Conservation (phyloP, 148 eudicot species). For the Cornus suecica region DNA sequence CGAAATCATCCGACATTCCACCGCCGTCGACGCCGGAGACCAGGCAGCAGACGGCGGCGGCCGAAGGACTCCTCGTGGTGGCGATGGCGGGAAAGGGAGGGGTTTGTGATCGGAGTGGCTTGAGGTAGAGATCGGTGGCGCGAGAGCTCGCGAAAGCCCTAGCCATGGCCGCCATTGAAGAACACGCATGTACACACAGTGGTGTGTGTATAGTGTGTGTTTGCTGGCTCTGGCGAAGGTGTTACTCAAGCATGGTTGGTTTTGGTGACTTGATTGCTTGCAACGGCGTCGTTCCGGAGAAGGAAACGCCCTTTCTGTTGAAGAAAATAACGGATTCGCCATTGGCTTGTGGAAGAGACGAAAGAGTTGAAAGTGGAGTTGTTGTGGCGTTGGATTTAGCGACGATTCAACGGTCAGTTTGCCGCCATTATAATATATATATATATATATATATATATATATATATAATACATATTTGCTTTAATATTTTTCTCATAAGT, state of each 20-base stretch:
- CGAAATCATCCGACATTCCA: constrained; percentile 60
- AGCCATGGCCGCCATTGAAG: constrained; percentile 49
- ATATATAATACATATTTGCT: no score
- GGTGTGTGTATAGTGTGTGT: neutral
- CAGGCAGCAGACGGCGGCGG: constrained; percentile 36
- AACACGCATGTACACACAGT: neutral
- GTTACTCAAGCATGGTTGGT: constrained; percentile 8
- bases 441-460: no score
- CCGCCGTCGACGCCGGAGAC: constrained; percentile 72
- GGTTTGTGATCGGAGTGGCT: constrained; percentile 29
- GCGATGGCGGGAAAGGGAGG: constrained; percentile 18
- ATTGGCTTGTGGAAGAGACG: neutral
- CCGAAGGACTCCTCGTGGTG: constrained; percentile 10
- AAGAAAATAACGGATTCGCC: constrained; percentile 25
- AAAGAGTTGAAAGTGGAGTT: neutral
- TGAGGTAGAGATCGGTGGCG: constrained; percentile 28
- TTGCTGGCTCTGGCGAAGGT: constrained; percentile 10
- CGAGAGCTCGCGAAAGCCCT: constrained; percentile 28
- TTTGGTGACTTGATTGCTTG: constrained; percentile 2
- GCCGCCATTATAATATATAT: no score
- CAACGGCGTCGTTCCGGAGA: neutral
- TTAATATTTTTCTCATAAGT: no score
- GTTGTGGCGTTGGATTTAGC: neutral
- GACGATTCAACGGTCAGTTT: neutral
- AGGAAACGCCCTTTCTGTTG: neutral